Evolutionary conservation across 108 stramenopile species (phyloP).

Genomic region (Bacterosira constricta): DNA sequence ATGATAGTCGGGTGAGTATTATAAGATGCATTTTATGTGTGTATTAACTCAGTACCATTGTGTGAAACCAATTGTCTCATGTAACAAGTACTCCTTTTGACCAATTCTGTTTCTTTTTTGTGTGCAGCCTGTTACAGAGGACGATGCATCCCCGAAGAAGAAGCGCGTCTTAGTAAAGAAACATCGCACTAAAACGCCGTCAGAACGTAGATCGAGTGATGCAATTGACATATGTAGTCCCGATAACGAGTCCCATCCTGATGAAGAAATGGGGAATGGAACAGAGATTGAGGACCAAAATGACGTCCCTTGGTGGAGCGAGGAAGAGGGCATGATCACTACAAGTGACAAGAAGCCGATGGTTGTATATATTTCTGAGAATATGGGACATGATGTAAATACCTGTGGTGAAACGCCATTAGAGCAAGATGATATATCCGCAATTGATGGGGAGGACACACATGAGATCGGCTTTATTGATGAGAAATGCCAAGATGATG

Average conservation of each 20-base stretch:
- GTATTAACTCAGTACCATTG: neutral
- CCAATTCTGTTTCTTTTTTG: neutral
- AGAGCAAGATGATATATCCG: neutral
- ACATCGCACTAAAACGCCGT: constrained; percentile 8
- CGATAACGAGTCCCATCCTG: neutral
- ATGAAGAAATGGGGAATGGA: neutral
- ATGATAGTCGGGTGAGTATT: constrained; percentile 17
- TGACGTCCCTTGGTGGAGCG: neutral
- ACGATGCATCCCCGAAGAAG: constrained; percentile 9
- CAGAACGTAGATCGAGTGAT: neutral
- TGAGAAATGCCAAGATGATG: neutral
- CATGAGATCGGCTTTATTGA: neutral
- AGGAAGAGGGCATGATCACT: neutral
- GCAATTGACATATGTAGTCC: neutral
- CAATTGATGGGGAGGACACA: neutral
- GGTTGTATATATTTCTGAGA: neutral
- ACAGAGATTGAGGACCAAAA: neutral
- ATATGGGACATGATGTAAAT: neutral
- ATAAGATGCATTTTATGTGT: neutral
- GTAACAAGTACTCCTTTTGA: neutral
- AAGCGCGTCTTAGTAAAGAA: constrained; percentile 25
- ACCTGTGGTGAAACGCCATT: neutral
- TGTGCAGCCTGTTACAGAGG: constrained; percentile 5
- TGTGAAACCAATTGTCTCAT: neutral
- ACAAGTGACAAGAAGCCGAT: neutral